Percentiles rank a stretch among this genome's conserved stretches.
These are phyloP conservation scores for Echinosophora koreensis DNA, from an alignment of 306 rosid genomes.

Conservation along the genomic window DNA sequence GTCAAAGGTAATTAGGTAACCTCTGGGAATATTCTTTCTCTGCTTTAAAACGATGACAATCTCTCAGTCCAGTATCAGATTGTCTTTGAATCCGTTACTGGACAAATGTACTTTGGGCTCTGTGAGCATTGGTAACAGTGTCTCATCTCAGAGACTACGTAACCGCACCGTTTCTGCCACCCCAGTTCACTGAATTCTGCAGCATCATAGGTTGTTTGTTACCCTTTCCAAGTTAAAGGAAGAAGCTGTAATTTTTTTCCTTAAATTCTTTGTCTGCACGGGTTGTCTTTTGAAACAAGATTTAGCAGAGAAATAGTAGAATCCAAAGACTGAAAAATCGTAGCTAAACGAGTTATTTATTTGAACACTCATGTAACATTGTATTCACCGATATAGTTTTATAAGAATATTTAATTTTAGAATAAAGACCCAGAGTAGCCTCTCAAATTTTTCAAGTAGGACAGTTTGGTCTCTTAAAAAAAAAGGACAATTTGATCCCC, in stretches of 20 bases:
- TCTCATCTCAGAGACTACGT: neutral
- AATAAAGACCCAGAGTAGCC: no score
- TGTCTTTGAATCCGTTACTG: neutral
- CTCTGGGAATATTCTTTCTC: constrained; percentile 13
- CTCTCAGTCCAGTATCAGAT: neutral
- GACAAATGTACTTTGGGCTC: constrained; percentile 25
- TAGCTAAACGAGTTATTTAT: no score
- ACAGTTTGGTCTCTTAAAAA: no score
- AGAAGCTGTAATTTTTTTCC: neutral
- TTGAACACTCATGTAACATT: no score
- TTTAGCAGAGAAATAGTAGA: neutral
- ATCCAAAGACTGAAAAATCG: neutral
- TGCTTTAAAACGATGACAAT: neutral
- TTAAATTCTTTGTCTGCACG: neutral
- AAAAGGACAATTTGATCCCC: no score
- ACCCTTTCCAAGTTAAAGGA: neutral
- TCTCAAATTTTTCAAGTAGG: no score
- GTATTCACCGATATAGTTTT: no score
- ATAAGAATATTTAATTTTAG: no score
- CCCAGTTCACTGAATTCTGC: neutral
- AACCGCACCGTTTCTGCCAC: neutral
- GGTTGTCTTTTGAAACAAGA: neutral
- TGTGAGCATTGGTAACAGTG: constrained; percentile 15
- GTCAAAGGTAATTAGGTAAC: constrained; percentile 23
- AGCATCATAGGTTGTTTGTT: neutral